These are phyloP conservation scores for Calonectria honghensis DNA, from an alignment of 2,329 filamentous ascomycete species.

Conservation along the genomic window DNA sequence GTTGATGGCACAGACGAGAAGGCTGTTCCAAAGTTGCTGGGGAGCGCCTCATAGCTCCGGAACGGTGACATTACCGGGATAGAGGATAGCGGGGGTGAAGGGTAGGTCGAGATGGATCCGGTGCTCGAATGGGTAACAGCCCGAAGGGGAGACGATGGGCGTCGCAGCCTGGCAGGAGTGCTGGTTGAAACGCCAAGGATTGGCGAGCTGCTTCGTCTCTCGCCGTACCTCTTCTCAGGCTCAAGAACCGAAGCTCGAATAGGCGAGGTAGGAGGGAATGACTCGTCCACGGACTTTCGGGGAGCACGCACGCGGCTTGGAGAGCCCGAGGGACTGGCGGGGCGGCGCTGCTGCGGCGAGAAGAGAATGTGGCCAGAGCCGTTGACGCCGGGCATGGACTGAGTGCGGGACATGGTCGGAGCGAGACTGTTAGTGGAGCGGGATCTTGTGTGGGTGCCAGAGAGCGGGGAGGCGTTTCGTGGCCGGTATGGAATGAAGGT, in stretches of 20 bases:
- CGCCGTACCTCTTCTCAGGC: conserved; percentile 67
- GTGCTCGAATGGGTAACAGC: conserved; percentile 65
- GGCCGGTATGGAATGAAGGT: conserved; percentile 74
- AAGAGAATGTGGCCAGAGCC: conserved; percentile 75
- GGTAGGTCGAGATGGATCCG: conserved; percentile 57
- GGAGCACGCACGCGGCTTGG: conserved; percentile 71
- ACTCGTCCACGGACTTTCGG: conserved; percentile 76
- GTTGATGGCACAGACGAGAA: conserved; percentile 84
- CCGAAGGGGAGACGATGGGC: conserved; percentile 75
- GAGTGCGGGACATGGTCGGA: conserved; percentile 76
- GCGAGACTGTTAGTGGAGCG: conserved; percentile 74
- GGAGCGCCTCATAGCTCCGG: conserved; percentile 68
- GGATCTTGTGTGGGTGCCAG: conserved; percentile 74
- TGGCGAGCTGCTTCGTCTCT: conserved; percentile 71
- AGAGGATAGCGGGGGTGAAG: conserved; percentile 68
- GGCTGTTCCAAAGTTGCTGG: conserved; percentile 68
- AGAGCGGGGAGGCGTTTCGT: conserved; percentile 77
- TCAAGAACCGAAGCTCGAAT: conserved; percentile 74
- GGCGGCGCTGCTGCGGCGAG: conserved; percentile 70
- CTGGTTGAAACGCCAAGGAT: conserved; percentile 61
- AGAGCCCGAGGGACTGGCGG: conserved; percentile 73
- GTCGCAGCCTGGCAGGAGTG: conserved; percentile 63
- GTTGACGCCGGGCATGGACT: conserved; percentile 79
- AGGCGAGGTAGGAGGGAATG: conserved; percentile 74
- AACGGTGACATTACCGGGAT: conserved; percentile 71